A percentile compares a stretch with the other conserved stretches of the same genome.
These are phyloP conservation scores for Pseudogymnoascus sp. DNA, from an alignment of 2,329 filamentous ascomycete genomes.

Conservation along the genomic window DNA sequence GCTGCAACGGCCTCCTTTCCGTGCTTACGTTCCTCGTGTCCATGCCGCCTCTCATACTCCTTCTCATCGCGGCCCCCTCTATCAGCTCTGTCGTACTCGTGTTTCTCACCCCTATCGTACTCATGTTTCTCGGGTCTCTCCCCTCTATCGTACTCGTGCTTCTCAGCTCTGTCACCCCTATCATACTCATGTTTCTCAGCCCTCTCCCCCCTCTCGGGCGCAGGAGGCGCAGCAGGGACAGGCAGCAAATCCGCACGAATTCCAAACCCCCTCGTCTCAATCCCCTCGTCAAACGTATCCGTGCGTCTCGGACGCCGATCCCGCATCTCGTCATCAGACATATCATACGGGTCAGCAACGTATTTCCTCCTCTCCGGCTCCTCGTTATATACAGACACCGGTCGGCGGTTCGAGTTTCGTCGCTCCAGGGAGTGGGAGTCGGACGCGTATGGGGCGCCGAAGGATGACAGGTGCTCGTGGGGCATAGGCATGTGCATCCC, in stretches of 20 bases:
- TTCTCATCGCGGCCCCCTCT: constrained; percentile 10
- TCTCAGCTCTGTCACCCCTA: not conserved
- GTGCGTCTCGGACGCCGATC: constrained; percentile 19
- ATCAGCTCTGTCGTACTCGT: constrained; percentile 2
- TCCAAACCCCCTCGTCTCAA: constrained; percentile 24
- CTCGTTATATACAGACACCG: constrained; percentile 24
- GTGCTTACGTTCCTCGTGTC: constrained; percentile 17
- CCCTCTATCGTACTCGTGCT: too few species aligned
- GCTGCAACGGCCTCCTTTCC: constrained; percentile 24
- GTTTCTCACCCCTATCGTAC: constrained; percentile 1
- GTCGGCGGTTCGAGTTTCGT: constrained; percentile 28
- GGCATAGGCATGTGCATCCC: not conserved
- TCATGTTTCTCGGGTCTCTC: not conserved
- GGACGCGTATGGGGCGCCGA: constrained; percentile 21
- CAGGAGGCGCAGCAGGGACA: not conserved
- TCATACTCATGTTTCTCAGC: not conserved
- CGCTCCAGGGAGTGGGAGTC: constrained; percentile 33
- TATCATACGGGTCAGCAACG: constrained; percentile 25
- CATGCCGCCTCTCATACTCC: constrained; percentile 7
- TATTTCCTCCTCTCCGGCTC: constrained; percentile 16
- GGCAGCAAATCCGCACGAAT: constrained; percentile 16
- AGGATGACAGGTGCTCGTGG: not conserved
- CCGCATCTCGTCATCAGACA: constrained; percentile 22
- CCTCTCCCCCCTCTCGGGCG: constrained; percentile 12
- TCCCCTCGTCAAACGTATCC: constrained; percentile 23